Conservation (phyloP, 331 rosid genomes). For the Quercus tomentella region DNA sequence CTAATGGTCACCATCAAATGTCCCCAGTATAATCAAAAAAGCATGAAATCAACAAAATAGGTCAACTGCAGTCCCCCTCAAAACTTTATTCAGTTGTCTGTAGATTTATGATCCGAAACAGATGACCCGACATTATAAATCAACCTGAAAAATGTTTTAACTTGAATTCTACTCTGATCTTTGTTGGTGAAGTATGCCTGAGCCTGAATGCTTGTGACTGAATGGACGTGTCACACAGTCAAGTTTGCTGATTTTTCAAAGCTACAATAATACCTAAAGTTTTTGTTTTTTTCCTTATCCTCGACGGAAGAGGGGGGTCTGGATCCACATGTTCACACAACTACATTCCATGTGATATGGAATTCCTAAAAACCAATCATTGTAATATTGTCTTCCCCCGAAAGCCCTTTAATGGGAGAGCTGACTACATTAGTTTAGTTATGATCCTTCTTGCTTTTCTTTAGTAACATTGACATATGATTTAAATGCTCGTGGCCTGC, state of each 20-base stretch:
- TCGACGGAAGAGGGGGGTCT: background rate
- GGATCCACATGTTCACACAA: background rate
- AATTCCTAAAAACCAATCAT: background rate
- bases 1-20: background rate
- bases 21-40: background rate
- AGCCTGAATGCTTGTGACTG: background rate
- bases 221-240: background rate
- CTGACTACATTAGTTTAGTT: slow-evolving; percentile 18
- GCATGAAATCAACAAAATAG: background rate
- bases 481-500: slow-evolving; percentile 48
- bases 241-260: background rate
- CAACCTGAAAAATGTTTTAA: background rate
- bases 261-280: background rate
- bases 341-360: background rate
- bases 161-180: background rate
- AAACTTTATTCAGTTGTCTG: background rate
- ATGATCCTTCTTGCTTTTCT: slow-evolving; percentile 83
- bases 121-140: background rate
- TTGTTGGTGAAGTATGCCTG: background rate
- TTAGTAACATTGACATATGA: slow-evolving; percentile 71
- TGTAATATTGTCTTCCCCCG: background rate
- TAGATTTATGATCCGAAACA: background rate
- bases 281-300: background rate
- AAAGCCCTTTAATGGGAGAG: background rate
- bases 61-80: background rate